Evolutionary conservation across 2,329 filamentous ascomycete genomes (phyloP).

Genomic region (Mycosphaerella sp.): DNA sequence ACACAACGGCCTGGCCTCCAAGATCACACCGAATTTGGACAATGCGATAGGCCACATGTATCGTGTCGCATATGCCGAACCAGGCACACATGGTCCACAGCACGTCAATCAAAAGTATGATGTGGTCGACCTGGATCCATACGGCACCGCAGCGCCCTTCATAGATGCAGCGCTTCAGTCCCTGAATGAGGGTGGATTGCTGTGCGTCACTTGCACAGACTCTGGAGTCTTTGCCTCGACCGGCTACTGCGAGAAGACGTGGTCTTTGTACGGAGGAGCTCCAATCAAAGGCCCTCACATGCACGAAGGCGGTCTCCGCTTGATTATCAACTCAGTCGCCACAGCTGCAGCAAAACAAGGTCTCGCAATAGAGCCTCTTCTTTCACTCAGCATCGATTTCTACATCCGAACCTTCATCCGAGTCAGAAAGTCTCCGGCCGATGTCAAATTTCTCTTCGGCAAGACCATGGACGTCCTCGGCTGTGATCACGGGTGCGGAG

Average conservation of each 20-base stretch:
- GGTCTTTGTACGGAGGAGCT: constrained; percentile 83
- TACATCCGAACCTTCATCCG: constrained; percentile 86
- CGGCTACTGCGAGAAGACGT: constrained; percentile 91
- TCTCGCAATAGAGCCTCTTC: constrained; percentile 77
- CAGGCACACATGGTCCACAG: constrained; percentile 30
- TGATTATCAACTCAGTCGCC: constrained; percentile 78
- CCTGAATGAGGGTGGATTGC: constrained; percentile 76
- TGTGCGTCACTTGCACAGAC: constrained; percentile 96
- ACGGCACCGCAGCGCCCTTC: constrained; percentile 88
- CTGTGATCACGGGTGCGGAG: constrained; percentile 85
- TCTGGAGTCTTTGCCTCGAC: constrained; percentile 91
- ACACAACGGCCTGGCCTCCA: constrained; percentile 68
- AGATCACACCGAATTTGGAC: constrained; percentile 65
- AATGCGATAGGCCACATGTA: constrained; percentile 95
- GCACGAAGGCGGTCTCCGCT: constrained; percentile 80
- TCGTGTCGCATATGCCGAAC: constrained; percentile 37
- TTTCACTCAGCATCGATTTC: constrained; percentile 93
- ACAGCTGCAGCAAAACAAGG: constrained; percentile 78
- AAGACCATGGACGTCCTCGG: constrained; percentile 92
- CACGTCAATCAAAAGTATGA: constrained; percentile 59
- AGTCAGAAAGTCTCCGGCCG: constrained; percentile 68
- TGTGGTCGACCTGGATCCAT: constrained; percentile 93
- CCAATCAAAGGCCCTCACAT: constrained; percentile 78
- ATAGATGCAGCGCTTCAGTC: constrained; percentile 85
- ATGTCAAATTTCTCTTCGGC: constrained; percentile 83